Conservation (phyloP, 495 filamentous ascomycete genomes). For the Niebla homalea region DNA sequence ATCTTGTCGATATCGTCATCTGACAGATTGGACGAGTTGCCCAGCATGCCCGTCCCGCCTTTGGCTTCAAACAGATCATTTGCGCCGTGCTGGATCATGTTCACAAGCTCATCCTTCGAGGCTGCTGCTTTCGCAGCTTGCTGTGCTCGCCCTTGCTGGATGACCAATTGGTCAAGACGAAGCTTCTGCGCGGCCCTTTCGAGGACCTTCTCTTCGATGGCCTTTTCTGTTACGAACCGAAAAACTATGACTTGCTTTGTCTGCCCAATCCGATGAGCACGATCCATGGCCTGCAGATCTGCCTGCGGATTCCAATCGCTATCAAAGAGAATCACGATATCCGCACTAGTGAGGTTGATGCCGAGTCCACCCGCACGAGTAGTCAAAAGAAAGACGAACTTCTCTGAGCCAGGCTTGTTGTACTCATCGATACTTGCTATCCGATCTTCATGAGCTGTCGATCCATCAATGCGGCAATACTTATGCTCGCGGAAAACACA, state of each 20-base stretch:
- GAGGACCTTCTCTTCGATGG: conserved; percentile 96
- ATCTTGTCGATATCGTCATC: conserved; percentile 88
- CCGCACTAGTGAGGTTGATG: conserved; percentile 91
- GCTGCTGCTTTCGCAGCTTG: conserved; percentile 75
- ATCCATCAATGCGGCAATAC: conserved; percentile 96
- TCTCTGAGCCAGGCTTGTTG: conserved; percentile 88
- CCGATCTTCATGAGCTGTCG: conserved; percentile 94
- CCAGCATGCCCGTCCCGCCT: conserved; percentile 42
- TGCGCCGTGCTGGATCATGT: conserved; percentile 99
- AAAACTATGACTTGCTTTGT: conserved; percentile 97
- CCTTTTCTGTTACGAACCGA: conserved; percentile 92
- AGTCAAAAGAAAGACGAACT: conserved; percentile 95
- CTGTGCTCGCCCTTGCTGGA: conserved; percentile 95
- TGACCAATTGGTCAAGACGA: conserved; percentile 95
- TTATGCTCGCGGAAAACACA: conserved; percentile 88
- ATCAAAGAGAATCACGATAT: conserved; percentile 97
- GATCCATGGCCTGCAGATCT: conserved; percentile 97
- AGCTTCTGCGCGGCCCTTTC: conserved; percentile 96
- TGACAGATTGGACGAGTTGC: conserved; percentile 46
- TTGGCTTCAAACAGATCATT: conserved; percentile 73
- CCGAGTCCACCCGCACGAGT: conserved; percentile 94
- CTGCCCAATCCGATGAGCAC: conserved; percentile 95
- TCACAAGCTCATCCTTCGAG: conserved; percentile 89
- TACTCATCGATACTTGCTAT: conserved; percentile 98
- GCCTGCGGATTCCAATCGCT: conserved; percentile 99